These are phyloP conservation scores for Silene latifolia DNA, from an alignment of 148 eudicot genomes.

Conservation along the genomic window DNA sequence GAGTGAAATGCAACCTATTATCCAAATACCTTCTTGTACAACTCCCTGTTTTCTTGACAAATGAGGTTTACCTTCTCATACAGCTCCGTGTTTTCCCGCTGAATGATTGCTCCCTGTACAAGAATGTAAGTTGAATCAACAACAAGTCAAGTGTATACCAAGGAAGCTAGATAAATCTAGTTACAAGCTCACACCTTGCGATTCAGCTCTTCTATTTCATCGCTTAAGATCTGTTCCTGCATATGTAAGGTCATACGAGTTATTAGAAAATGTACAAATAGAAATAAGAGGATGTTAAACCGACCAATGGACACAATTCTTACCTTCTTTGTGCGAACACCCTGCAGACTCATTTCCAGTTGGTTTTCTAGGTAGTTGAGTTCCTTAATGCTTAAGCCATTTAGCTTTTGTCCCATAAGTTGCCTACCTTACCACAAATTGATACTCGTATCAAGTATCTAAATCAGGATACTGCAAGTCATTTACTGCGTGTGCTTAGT, in stretches of 20 bases:
- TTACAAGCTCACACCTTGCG: slow-evolving; percentile 41
- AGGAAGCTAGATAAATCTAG: neutral
- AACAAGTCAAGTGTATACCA: neutral
- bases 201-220: slow-evolving; percentile 61
- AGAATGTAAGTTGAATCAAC: neutral
- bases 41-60: slow-evolving; percentile 41
- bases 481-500: neutral
- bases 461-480: neutral
- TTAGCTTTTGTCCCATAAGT: slow-evolving; percentile 67
- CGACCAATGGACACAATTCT: neutral
- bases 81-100: slow-evolving; percentile 66
- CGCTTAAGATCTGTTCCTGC: slow-evolving; percentile 54
- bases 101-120: slow-evolving; percentile 54
- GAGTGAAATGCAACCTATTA: too few relatives aligned
- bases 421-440: slow-evolving; percentile 39
- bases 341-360: slow-evolving; percentile 53
- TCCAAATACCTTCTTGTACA: slow-evolving; percentile 41
- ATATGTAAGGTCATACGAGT: neutral
- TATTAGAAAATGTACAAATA: neutral
- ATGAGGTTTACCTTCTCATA: slow-evolving; percentile 58
- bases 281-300: slow-evolving; percentile 2
- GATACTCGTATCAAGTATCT: slow-evolving; percentile 8
- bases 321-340: slow-evolving; percentile 70
- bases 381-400: slow-evolving; percentile 52
- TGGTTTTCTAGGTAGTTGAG: slow-evolving; percentile 63